Evolutionary conservation across 495 filamentous ascomycete genomes (phyloP).

Genomic region (Penicillium robsamsonii): DNA sequence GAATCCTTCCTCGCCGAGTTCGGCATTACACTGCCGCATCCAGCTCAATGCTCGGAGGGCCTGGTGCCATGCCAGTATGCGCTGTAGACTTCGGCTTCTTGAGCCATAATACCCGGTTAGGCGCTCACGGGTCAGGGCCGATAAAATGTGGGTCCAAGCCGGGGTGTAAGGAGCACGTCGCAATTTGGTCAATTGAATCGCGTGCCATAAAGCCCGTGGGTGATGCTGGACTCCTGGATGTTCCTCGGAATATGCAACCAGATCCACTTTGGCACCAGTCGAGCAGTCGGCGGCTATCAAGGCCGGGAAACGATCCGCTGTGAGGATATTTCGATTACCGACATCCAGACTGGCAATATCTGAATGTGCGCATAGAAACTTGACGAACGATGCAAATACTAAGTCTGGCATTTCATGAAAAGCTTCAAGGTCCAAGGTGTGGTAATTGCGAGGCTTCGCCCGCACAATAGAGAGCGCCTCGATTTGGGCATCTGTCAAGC

Average conservation of each 20-base stretch:
- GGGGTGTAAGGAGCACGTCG: conserved; percentile 32
- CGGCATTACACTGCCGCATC: conserved; percentile 40
- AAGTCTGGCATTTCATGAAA: conserved; percentile 36
- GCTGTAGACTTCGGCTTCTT: conserved; percentile 27
- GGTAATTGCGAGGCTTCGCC: conserved; percentile 15
- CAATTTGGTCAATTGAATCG: conserved; percentile 39
- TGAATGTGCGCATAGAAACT: conserved; percentile 42
- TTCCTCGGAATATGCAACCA: conserved; percentile 25
- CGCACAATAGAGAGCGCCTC: conserved; percentile 34
- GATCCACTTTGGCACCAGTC: conserved; percentile 8
- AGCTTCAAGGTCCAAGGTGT: conserved; percentile 15
- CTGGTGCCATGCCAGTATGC: conserved; percentile 46
- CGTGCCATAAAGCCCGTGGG: conserved; percentile 41
- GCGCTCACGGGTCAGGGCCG: conserved; percentile 26
- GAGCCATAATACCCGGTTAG: conserved; percentile 17
- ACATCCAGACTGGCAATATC: conserved; percentile 1
- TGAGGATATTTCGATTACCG: conserved; percentile 21
- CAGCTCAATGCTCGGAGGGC: conserved; percentile 31
- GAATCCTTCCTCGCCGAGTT: conserved; percentile 44
- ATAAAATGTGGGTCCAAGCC: conserved; percentile 42
- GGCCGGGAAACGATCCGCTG: conserved; percentile 35
- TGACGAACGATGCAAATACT: conserved; percentile 50
- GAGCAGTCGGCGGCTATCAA: conserved; percentile 15
- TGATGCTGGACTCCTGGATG: conserved; percentile 19
- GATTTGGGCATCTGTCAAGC: conserved; percentile 34